A percentile compares a stretch with the other conserved stretches of the same genome.
These are phyloP conservation scores for Sergeia podlipaevii DNA, from an alignment of 208 protist species.

Conservation along the genomic window DNA sequence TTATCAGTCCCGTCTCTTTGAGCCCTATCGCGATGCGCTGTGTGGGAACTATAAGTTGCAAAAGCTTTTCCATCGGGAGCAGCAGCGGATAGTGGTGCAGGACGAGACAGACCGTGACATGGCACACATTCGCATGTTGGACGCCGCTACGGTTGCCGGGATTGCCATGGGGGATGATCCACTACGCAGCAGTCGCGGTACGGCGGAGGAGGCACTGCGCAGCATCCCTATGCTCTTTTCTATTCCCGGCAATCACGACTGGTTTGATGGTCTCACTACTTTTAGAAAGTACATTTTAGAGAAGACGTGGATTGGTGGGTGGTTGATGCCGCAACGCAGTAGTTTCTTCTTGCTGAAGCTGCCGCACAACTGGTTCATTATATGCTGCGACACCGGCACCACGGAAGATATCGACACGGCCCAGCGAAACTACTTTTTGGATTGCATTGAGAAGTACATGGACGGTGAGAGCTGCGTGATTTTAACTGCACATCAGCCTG, in stretches of 20 bases:
- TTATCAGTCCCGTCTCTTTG: constrained; percentile 69
- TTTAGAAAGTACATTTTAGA: constrained; percentile 78
- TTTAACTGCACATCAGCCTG: constrained; percentile 61
- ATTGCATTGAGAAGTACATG: constrained; percentile 67
- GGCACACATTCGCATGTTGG: constrained; percentile 50
- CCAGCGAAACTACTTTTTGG: constrained; percentile 86
- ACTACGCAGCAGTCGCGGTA: constrained; percentile 18
- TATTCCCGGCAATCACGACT: constrained; percentile 89
- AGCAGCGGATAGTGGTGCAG: constrained; percentile 37
- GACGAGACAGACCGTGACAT: constrained; percentile 43
- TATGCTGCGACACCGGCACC: constrained; percentile 78
- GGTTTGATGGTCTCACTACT: constrained; percentile 82
- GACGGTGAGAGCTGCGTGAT: constrained; percentile 71
- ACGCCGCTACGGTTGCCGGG: constrained; percentile 31
- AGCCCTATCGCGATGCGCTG: constrained; percentile 65
- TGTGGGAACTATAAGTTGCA: constrained; percentile 36
- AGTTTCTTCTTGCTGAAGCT: constrained; percentile 78
- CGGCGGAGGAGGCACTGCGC: constrained; percentile 44
- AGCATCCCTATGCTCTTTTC: constrained; percentile 73
- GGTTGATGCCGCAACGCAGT: constrained; percentile 83
- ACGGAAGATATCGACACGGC: constrained; percentile 66
- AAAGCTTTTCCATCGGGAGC: constrained; percentile 33
- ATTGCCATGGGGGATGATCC: constrained; percentile 24
- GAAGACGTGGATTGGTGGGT: constrained; percentile 71
- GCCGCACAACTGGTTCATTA: constrained; percentile 83